These are phyloP conservation scores for Hirschfeldia incana DNA, from an alignment of 345 rosid genomes.

Conservation along the genomic window DNA sequence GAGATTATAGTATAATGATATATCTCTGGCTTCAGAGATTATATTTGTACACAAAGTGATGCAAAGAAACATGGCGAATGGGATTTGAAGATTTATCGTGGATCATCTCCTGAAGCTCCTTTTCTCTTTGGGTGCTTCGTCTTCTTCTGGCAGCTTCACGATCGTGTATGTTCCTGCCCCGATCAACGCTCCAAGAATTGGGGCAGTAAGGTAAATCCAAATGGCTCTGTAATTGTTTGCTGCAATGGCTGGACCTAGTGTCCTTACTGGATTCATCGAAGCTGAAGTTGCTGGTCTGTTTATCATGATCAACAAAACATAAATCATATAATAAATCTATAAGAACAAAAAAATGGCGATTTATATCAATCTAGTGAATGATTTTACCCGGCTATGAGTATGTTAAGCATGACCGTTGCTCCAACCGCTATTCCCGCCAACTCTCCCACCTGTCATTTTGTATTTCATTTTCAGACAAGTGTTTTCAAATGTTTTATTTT, in stretches of 20 bases:
- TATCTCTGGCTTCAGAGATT: background rate
- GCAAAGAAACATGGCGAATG: conserved; percentile 3
- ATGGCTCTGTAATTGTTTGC: conserved; percentile 79
- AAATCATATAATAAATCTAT: background rate
- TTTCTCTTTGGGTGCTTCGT: conserved; percentile 39
- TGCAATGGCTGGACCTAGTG: conserved; percentile 84
- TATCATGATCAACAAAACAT: background rate
- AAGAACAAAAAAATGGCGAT: background rate
- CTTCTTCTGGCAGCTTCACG: conserved; percentile 75
- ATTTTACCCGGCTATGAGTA: conserved; percentile 76
- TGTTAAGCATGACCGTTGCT: conserved; percentile 90
- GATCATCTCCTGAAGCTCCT: conserved; percentile 65
- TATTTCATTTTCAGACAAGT: conserved; percentile 14
- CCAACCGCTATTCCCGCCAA: conserved; percentile 93
- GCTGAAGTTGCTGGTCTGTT: conserved; percentile 74
- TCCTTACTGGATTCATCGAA: conserved; percentile 90
- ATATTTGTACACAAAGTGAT: conserved; percentile 13
- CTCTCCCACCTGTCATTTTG: conserved; percentile 68
- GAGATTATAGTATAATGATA: background rate
- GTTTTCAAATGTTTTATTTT: background rate
- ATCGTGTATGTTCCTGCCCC: conserved; percentile 83
- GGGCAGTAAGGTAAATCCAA: conserved; percentile 88
- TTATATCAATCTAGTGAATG: background rate
- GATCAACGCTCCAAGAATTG: conserved; percentile 67
- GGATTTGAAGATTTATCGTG: background rate